phyloP scores from a whole-genome alignment of 441 rosid genomes.

The Populus tomentosa region DNA sequence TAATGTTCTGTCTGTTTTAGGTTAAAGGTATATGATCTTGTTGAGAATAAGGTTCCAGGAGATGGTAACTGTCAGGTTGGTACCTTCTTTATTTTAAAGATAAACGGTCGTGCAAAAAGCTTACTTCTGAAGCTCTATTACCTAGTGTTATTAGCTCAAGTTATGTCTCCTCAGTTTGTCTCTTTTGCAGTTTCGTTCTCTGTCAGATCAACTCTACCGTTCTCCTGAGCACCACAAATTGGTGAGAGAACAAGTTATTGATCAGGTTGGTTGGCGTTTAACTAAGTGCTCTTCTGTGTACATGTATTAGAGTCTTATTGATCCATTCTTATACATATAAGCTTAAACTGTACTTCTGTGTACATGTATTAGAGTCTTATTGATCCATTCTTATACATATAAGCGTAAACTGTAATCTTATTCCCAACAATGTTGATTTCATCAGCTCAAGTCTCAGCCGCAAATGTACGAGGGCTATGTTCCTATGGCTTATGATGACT shows the following conservation, averaged over 20 bases:
- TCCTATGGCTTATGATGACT: conserved; percentile 66
- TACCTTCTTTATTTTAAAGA: conserved; percentile 3
- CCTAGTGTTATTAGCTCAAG: conserved; percentile 6
- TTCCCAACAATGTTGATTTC: conserved; percentile 11
- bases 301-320: not conserved
- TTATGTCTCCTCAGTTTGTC: conserved; percentile 17
- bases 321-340: conserved; percentile 14
- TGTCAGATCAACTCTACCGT: conserved; percentile 89
- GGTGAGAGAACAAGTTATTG: conserved; percentile 69
- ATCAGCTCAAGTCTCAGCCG: conserved; percentile 59
- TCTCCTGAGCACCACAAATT: conserved; percentile 67
- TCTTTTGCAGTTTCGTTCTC: conserved; percentile 71
- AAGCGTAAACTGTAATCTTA: conserved; percentile 6
- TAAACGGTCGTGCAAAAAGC: not conserved
- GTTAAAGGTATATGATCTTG: conserved; percentile 61
- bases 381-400: conserved; percentile 11
- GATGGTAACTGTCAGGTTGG: conserved; percentile 98
- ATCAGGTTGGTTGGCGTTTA: conserved; percentile 47
- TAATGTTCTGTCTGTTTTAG: conserved; percentile 26
- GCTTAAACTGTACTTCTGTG: not conserved
- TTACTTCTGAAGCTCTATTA: not conserved
- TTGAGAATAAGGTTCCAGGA: conserved; percentile 82
- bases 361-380: not conserved
- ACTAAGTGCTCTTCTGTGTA: not conserved
- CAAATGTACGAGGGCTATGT: conserved; percentile 64